Evolutionary conservation across 2,329 filamentous ascomycete species (phyloP), one percentile per base, ranked within the genome.

Genomic region (Arthrocladium fulminans): DNA sequence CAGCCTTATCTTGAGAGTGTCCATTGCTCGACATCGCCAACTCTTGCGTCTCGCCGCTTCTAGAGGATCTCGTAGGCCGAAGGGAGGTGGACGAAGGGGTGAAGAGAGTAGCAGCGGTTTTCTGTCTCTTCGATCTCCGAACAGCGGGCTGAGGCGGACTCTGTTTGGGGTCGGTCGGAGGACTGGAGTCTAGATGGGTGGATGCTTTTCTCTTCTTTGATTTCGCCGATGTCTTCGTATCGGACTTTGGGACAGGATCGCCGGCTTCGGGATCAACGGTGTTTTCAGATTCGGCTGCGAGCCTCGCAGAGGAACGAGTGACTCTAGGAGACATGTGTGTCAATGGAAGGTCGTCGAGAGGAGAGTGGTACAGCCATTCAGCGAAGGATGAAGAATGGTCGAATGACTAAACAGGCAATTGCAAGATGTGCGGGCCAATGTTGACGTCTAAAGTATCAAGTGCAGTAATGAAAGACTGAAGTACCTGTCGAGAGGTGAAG

Each of bases 321-420:
- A 92, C 83, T 86, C 89, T 96, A 79, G 82, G 75, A 80, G 86
- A 87, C 88, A 95, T 96, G 82, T 90, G 86, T 83, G 74, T 66
- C 55, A 64, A 63, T 47, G 34, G 22, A 20, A 25, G 22, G 41
- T 43, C 35, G 29, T 34, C 34, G 32, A 49, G 19, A 40, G 45
- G 34, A 15, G 42, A 17, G 12, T 43, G 22, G 8, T 45, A 25
- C 23, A 15, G 38, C 44, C 17, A 50, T 49, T 40, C 39, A 52
- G 42, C 39, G 41, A 38, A 43, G 47, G 42, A 47, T 48, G 52
- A 47, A 44, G 44, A 43, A 48, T 52, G 43, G 49, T n/a, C n/a
- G n/a, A n/a, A 53, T 46, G 51, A 52, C 5, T 13, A 27, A 56
- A 52, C 45, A 20, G 45, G 40, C 30, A 48, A 48, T 58, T 37